Conservation (phyloP, 1,284 basidiomycete species). For the Fomitopsis schrenkii region DNA sequence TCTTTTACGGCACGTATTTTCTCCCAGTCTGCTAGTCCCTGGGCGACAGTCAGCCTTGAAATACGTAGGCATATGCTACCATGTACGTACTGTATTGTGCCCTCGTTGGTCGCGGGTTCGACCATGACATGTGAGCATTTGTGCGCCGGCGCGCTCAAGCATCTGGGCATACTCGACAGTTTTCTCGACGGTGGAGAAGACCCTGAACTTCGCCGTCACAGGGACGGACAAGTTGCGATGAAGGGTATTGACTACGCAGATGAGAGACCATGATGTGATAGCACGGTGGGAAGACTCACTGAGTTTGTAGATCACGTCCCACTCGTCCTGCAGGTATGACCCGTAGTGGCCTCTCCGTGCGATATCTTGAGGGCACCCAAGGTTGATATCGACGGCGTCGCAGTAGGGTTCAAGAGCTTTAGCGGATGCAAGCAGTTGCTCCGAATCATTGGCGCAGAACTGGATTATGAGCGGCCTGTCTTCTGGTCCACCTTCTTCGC, state of each 20-base stretch:
- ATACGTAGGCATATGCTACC: constrained; percentile 6
- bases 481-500: constrained; percentile 61
- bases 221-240: constrained; percentile 85
- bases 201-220: constrained; percentile 94
- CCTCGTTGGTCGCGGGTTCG: constrained; percentile 91
- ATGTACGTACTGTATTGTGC: constrained; percentile 53
- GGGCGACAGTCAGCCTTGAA: constrained; percentile 7
- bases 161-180: constrained; percentile 93
- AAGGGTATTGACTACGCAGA: constrained; percentile 70
- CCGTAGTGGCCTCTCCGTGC: constrained; percentile 88
- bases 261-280: background rate
- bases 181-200: constrained; percentile 83
- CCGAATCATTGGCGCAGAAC: constrained; percentile 91
- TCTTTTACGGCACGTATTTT: constrained; percentile 37
- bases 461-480: constrained; percentile 91
- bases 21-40: constrained; percentile 46
- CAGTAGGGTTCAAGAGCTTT: constrained; percentile 70
- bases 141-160: constrained; percentile 93
- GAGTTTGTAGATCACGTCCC: constrained; percentile 79
- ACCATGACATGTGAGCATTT: constrained; percentile 93
- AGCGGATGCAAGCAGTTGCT: constrained; percentile 74
- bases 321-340: constrained; percentile 91
- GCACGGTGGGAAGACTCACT: constrained; percentile 46
- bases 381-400: constrained; percentile 93
- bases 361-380: constrained; percentile 97